Evolutionary conservation across 768 basidiomycete species (phyloP).

Genomic region (Rubroboletus pulcherrimus): DNA sequence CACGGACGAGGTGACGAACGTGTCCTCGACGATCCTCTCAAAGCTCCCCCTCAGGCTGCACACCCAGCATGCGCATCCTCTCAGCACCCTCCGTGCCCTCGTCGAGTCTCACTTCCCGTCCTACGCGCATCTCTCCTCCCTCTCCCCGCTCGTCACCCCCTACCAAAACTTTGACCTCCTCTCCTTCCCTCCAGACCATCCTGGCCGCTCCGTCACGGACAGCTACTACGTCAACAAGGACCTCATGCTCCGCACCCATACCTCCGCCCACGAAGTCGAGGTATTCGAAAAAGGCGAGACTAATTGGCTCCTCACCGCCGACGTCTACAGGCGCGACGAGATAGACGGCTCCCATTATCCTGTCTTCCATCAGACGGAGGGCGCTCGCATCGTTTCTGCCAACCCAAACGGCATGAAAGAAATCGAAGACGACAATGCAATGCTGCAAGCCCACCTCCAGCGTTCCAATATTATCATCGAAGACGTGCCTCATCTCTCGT

Average conservation of each 20-base stretch:
- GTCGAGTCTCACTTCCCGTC: conserved; percentile 82
- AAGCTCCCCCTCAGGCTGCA: conserved; percentile 79
- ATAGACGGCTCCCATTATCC: conserved; percentile 97
- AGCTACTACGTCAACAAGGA: conserved; percentile 92
- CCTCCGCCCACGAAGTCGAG: conserved; percentile 97
- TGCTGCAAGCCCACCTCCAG: conserved; percentile 56
- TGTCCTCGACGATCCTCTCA: conserved; percentile 78
- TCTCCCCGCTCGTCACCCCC: conserved; percentile 88
- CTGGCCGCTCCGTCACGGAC: conserved; percentile 85
- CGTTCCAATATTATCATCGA: conserved; percentile 80
- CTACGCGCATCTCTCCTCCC: conserved; percentile 68
- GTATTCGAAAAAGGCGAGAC: conserved; percentile 73
- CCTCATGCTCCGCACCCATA: conserved; percentile 94
- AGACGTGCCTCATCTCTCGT: conserved; percentile 72
- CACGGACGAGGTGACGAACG: conserved; percentile 79
- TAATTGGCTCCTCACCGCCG: conserved; percentile 89
- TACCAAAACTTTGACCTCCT: conserved; percentile 95
- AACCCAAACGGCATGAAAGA: conserved; percentile 54
- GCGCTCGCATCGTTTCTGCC: conserved; percentile 74
- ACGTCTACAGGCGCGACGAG: conserved; percentile 97
- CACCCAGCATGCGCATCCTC: conserved; percentile 72
- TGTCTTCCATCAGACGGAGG: conserved; percentile 98
- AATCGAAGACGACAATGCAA: conserved; percentile 68
- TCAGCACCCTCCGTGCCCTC: conserved; percentile 77
- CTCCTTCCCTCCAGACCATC: conserved; percentile 90